These are phyloP conservation scores for Colletotrichum trifolii DNA, from an alignment of 2,329 filamentous ascomycete species.

Conservation along the genomic window DNA sequence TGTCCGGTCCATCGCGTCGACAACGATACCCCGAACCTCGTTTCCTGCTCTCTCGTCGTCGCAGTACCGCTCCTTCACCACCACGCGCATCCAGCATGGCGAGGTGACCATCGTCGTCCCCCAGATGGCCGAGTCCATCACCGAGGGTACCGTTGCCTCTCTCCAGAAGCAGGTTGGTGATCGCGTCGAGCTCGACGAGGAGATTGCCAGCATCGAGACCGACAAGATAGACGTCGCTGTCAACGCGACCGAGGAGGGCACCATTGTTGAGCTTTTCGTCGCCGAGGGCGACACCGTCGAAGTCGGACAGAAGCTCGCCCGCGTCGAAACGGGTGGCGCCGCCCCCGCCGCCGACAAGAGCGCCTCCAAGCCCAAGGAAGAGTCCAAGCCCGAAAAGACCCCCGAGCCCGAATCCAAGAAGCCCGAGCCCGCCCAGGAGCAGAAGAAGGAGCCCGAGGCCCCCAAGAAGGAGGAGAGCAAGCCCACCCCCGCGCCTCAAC, in stretches of 20 bases:
- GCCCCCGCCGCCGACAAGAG: constrained; percentile 20
- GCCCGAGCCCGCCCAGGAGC: constrained; percentile 25
- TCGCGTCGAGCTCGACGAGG: constrained; percentile 45
- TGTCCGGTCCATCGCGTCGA: constrained; percentile 13
- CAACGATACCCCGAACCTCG: constrained; percentile 7
- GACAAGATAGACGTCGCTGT: constrained; percentile 48
- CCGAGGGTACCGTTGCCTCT: constrained; percentile 43
- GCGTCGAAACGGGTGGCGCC: constrained; percentile 42
- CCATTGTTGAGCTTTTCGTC: constrained; percentile 44
- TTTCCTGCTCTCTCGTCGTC: constrained; percentile 25
- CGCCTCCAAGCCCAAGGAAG: constrained; percentile 35
- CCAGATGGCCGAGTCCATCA: constrained; percentile 48
- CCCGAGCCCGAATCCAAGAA: constrained; percentile 16
- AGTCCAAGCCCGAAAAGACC: constrained; percentile 38
- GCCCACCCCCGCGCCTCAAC: constrained; percentile 9
- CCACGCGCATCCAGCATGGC: constrained; percentile 34
- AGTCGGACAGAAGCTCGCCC: constrained; percentile 45
- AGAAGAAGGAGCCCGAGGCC: constrained; percentile 32
- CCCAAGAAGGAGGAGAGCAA: constrained; percentile 34
- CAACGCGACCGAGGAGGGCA: constrained; percentile 41
- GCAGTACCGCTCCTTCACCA: constrained; percentile 32
- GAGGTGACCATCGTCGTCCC: constrained; percentile 42
- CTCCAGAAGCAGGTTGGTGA: constrained; percentile 46
- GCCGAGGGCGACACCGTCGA: constrained; percentile 47
- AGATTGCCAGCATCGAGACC: constrained; percentile 47